Evolutionary conservation across 345 rosid genomes (phyloP).

Genomic region (Alliaria petiolata): DNA sequence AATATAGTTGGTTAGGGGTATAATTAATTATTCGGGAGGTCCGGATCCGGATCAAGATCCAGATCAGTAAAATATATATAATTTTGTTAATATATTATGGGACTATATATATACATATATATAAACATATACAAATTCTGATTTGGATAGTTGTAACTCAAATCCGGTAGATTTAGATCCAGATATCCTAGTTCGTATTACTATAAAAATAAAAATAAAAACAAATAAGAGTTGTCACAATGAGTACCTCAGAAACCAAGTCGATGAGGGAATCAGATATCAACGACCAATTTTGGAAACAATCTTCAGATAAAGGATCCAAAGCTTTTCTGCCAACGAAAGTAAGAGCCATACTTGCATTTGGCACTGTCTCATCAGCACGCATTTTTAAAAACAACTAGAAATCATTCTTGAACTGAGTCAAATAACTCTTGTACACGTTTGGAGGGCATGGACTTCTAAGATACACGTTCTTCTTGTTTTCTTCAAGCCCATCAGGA

Average conservation of each 20-base stretch:
- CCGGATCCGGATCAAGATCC: no score
- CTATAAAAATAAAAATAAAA: no score
- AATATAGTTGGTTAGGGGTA: no score
- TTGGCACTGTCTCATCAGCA: constrained; percentile 21
- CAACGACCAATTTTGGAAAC: constrained; percentile 4
- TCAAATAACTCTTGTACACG: constrained; percentile 27
- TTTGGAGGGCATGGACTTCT: constrained; percentile 21
- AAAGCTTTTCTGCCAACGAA: constrained; percentile 23
- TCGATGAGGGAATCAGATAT: constrained; percentile 28
- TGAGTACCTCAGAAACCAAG: constrained; percentile 33
- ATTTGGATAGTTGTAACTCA: no score
- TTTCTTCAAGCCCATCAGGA: constrained; percentile 15
- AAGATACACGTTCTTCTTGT: constrained; percentile 13
- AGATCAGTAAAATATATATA: no score
- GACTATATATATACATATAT: no score
- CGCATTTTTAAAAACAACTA: constrained; percentile 27
- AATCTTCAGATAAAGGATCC: constrained; percentile 23
- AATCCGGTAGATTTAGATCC: no score
- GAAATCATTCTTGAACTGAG: constrained; percentile 44
- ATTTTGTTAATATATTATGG: no score
- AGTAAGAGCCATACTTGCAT: constrained; percentile 37
- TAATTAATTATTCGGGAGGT: no score
- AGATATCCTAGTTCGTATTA: no score
- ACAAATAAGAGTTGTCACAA: neutral
- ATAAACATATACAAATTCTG: no score